Conservation (phyloP, 2,329 filamentous ascomycete species). For the Pseudopithomyces maydicus region DNA sequence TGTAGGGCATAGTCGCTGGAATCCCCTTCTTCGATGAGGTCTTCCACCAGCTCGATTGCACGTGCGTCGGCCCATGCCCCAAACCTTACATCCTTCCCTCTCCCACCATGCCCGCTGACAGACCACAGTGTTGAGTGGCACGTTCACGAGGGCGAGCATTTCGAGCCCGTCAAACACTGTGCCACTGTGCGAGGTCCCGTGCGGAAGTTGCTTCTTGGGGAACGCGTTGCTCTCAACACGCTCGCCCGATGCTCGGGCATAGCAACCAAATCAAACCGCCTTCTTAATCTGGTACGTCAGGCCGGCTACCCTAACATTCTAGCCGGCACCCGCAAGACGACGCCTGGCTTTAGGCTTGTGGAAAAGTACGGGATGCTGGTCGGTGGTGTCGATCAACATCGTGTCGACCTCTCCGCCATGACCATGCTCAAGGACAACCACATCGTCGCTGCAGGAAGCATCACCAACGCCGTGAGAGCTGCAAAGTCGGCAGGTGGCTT, state of each 20-base stretch:
- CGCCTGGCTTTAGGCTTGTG: slow-evolving; percentile 90
- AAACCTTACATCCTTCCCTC: neutral
- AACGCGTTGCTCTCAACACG: slow-evolving; percentile 89
- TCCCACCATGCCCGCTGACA: neutral
- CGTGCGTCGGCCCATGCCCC: slow-evolving; percentile 49
- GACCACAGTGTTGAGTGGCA: slow-evolving; percentile 78
- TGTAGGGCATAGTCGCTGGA: slow-evolving; percentile 79
- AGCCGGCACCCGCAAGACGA: slow-evolving; percentile 97
- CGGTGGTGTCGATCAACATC: slow-evolving; percentile 87
- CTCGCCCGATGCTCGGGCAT: slow-evolving; percentile 91
- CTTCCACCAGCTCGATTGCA: slow-evolving; percentile 86
- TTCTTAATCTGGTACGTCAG: slow-evolving; percentile 58
- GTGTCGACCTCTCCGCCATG: slow-evolving; percentile 88
- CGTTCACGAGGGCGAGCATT: slow-evolving; percentile 71
- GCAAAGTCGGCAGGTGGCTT: slow-evolving; percentile 87
- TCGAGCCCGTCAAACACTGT: slow-evolving; percentile 65
- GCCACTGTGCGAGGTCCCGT: slow-evolving; percentile 88
- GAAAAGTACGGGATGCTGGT: slow-evolving; percentile 99
- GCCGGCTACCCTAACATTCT: slow-evolving; percentile 80
- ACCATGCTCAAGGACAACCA: slow-evolving; percentile 99
- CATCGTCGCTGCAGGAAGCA: slow-evolving; percentile 85
- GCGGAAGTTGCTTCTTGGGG: slow-evolving; percentile 82
- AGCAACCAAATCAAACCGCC: slow-evolving; percentile 65
- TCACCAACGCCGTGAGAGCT: slow-evolving; percentile 81
- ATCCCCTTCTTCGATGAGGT: slow-evolving; percentile 96